Conservation (phyloP, 176 grass and related monocot species). For the Musa itinerans region DNA sequence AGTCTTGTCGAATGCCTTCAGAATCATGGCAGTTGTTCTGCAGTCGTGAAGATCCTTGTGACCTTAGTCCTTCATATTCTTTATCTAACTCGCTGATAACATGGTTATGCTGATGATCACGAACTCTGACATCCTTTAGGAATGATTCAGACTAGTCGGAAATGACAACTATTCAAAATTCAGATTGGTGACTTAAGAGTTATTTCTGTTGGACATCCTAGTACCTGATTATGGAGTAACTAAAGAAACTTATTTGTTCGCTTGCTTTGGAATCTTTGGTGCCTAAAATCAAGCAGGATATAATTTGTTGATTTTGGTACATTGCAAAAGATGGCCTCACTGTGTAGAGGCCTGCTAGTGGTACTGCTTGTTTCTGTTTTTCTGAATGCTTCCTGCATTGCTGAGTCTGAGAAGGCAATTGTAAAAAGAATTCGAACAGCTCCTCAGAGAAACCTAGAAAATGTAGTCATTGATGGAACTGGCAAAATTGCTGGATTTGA, state of each 20-base stretch:
- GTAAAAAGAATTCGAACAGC: conserved; percentile 33
- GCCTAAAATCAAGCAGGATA: background rate
- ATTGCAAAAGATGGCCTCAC: conserved; percentile 39
- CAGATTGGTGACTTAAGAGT: background rate
- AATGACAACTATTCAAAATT: background rate
- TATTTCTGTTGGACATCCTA: background rate
- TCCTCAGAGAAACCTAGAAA: conserved; percentile 46
- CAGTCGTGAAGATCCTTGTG: background rate
- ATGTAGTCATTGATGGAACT: conserved; percentile 34
- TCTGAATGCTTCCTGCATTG: conserved; percentile 17
- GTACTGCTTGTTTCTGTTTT: conserved; percentile 36
- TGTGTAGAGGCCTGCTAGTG: conserved; percentile 19
- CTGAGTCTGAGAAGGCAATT: conserved; percentile 42
- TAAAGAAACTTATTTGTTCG: background rate
- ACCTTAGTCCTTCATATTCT: background rate
- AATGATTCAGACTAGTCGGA: background rate
- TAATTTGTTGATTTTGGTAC: background rate
- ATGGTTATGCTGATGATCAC: background rate
- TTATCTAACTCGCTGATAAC: background rate
- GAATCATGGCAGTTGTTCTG: background rate
- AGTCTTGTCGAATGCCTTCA: too few species aligned
- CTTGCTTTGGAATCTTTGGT: background rate
- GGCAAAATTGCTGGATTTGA: conserved; percentile 27
- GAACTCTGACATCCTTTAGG: background rate
- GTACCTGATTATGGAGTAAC: background rate